Base-by-base conservation (phyloP, 2,329 filamentous ascomycete genomes). In the Colletotrichum falcatum region DNA sequence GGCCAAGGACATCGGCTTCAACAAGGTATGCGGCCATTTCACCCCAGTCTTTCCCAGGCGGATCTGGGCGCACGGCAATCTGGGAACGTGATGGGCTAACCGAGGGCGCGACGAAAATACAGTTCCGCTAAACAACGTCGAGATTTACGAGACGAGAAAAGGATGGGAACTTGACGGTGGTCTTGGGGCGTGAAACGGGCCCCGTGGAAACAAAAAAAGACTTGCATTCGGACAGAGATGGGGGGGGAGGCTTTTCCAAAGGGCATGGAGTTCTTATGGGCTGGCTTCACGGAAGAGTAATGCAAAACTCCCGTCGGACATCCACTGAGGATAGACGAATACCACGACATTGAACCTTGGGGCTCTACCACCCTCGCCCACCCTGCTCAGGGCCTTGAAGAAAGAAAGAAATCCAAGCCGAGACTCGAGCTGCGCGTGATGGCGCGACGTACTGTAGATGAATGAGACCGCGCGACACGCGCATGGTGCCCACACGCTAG, bases 1-100 rank as follows among this genome's bases (percentile, higher is more conserved):
- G 87, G 84, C 89, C 76, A 84, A 88, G 83, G 90, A 92, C 81
- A 92, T 92, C 83, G 90, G 90, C 79, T 92, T 92, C 85, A 86
- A 88, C 86, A 92, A 92, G 90, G 89, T 91, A 80, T 63, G 68
- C 67, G 53, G 55, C 79, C 82, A 75, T 48, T 3, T 44, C 2
- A 33, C 30, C 63, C 46, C 48, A 37, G 39, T 55, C 30, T n/a
- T n/a, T n/a, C 58, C 6, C 44, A 46, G n/a, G 7, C 44, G 20
- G n/a, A 3, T n/a, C n/a, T 46, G 44, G 8, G 23, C 20, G 23
- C 9, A 12, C n/a, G 7, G 8, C 1, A 23, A 23, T n/a, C n/a
- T n/a, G 30, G 46, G 49, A 20, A 68, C 73, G 28, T n/a, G 42
- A 74, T 56, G 59, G 59, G 54, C 66, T 75, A 46, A 74, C 71